phyloP scores from a whole-genome alignment of 805 yeast genomes.

The Yamadazyma laniorum region DNA sequence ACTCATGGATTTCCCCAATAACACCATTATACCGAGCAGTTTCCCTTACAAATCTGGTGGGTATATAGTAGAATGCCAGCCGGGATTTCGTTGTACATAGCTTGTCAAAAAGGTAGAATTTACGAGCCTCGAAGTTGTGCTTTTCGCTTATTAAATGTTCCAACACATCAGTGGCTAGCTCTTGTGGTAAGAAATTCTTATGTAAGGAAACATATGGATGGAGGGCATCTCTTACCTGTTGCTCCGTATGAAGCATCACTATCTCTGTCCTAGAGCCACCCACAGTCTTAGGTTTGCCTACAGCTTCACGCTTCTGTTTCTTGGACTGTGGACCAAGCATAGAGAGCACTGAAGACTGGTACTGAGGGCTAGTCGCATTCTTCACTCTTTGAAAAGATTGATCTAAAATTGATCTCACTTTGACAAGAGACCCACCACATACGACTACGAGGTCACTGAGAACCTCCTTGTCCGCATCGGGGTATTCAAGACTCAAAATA shows the following conservation, averaged over 20 bases:
- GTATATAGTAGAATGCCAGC: slow-evolving; percentile 24
- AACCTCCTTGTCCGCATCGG: slow-evolving; percentile 38
- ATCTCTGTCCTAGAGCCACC: slow-evolving; percentile 18
- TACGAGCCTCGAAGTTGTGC: slow-evolving; percentile 36
- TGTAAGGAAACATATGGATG: slow-evolving; percentile 51
- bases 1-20: slow-evolving; percentile 23
- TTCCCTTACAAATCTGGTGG: slow-evolving; percentile 13
- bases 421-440: slow-evolving; percentile 52
- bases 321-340: slow-evolving; percentile 4
- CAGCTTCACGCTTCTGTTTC: not conserved
- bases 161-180: slow-evolving; percentile 47
- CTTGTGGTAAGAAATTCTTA: slow-evolving; percentile 50
- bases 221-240: slow-evolving; percentile 47
- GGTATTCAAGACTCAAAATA: slow-evolving; percentile 37
- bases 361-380: slow-evolving; percentile 12
- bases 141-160: slow-evolving; percentile 41
- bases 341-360: slow-evolving; percentile 16
- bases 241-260: slow-evolving; percentile 47
- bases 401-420: slow-evolving; percentile 40
- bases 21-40: slow-evolving; percentile 44
- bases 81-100: slow-evolving; percentile 58
- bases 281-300: not conserved
- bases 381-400: slow-evolving; percentile 26
- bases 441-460: slow-evolving; percentile 51
- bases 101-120: slow-evolving; percentile 64